A percentile compares a stretch with the other conserved stretches of the same genome.
Evolutionary conservation across 2,329 filamentous ascomycete species (phyloP).

Genomic region (Penicillium sp.): DNA sequence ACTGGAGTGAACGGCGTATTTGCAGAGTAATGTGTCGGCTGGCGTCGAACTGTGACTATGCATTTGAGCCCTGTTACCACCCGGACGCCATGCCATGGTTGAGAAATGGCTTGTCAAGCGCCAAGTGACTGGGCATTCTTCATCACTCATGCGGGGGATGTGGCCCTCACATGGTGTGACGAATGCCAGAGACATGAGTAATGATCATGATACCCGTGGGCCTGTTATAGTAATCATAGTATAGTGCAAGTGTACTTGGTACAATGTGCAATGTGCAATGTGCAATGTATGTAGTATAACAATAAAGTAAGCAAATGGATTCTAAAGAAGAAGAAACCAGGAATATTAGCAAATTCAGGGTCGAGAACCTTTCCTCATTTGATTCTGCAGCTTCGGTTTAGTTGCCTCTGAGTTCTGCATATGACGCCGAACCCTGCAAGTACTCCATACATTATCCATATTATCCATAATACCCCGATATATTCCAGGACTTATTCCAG

Average conservation of each 20-base stretch:
- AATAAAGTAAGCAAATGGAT: background rate
- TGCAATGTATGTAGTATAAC: background rate
- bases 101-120: background rate
- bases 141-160: background rate
- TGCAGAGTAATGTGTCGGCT: background rate
- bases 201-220: background rate
- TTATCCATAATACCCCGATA: background rate
- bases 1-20: background rate
- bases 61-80: background rate
- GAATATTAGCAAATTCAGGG: background rate
- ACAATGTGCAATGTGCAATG: background rate
- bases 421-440: background rate
- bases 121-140: background rate
- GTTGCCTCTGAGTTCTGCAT: slow-evolving; percentile 1
- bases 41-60: background rate
- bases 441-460: background rate
- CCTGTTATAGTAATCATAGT: background rate
- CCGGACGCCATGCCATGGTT: background rate
- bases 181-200: background rate
- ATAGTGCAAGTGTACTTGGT: background rate
- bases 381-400: slow-evolving; percentile 4
- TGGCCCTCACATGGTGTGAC: background rate
- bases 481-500: background rate
- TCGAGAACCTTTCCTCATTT: background rate
- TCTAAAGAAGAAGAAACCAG: background rate